These are phyloP conservation scores for Vinca major DNA, from an alignment of 305 asterid genomes.

Conservation along the genomic window DNA sequence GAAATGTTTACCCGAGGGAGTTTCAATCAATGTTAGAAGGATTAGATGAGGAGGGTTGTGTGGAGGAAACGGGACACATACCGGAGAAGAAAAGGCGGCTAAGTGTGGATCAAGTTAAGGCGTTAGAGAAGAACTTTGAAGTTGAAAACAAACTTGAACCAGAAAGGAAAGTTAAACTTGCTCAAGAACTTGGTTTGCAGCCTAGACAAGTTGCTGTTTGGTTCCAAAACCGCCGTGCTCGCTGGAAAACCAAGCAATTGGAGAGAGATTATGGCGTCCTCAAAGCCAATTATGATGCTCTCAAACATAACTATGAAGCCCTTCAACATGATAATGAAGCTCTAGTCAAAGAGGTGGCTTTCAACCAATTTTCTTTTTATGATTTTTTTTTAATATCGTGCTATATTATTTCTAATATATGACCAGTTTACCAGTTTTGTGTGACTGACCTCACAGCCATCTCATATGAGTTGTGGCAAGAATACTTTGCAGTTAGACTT, in stretches of 20 bases:
- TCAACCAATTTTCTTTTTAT: background rate
- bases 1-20: conserved; percentile 44
- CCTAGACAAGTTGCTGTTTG: conserved; percentile 97
- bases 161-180: conserved; percentile 69
- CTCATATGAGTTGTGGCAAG: no score
- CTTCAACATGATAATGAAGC: conserved; percentile 55
- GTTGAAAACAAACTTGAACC: conserved; percentile 91
- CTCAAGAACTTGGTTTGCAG: conserved; percentile 76
- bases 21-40: conserved; percentile 67
- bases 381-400: no score
- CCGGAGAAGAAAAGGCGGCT: conserved; percentile 69
- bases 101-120: conserved; percentile 69
- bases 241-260: conserved; percentile 83
- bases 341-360: conserved; percentile 44
- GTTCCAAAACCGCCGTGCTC: conserved; percentile 94
- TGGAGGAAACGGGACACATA: conserved; percentile 49
- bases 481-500: no score
- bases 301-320: conserved; percentile 44
- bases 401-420: no score
- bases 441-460: no score
- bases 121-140: conserved; percentile 80
- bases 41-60: conserved; percentile 53
- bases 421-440: no score
- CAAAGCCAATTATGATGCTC: conserved; percentile 57
- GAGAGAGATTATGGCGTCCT: conserved; percentile 74